These are phyloP conservation scores for Didymella lethalis DNA, from an alignment of 2,329 filamentous ascomycete genomes.

Conservation along the genomic window DNA sequence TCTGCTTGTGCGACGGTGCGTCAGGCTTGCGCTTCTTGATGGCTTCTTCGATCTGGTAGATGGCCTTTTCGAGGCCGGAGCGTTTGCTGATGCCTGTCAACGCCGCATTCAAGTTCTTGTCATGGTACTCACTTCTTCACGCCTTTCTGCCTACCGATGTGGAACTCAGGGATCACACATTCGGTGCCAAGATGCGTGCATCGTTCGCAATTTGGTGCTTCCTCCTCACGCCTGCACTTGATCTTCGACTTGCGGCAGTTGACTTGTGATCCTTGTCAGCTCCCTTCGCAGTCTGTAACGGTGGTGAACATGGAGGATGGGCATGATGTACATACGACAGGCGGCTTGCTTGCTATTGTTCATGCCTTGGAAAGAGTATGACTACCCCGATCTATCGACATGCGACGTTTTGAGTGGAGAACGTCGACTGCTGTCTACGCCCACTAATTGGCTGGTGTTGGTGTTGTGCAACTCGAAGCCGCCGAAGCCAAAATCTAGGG, in stretches of 20 bases:
- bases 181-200: conserved; percentile 66
- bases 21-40: conserved; percentile 47
- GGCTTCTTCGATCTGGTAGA: conserved; percentile 77
- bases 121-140: conserved; percentile 71
- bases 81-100: conserved; percentile 65
- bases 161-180: conserved; percentile 72
- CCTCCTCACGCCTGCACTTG: conserved; percentile 63
- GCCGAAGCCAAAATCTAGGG: neutral
- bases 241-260: conserved; percentile 73
- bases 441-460: conserved; percentile 10
- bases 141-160: conserved; percentile 76
- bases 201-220: conserved; percentile 66
- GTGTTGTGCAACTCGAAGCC: conserved; percentile 5
- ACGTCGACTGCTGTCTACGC: conserved; percentile 5
- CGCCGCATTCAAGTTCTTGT: neutral
- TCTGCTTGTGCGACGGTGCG: conserved; percentile 30
- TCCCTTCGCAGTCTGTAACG: neutral
- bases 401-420: conserved; percentile 7
- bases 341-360: conserved; percentile 57
- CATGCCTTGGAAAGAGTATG: conserved; percentile 21
- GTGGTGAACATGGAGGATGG: neutral
- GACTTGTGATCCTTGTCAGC: conserved; percentile 38
- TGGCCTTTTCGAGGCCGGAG: conserved; percentile 75
- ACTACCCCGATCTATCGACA: conserved; percentile 6
- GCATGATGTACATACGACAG: conserved; percentile 50